These are phyloP conservation scores for Ailanthus altissimus DNA, from an alignment of 345 rosid genomes.

Conservation along the genomic window DNA sequence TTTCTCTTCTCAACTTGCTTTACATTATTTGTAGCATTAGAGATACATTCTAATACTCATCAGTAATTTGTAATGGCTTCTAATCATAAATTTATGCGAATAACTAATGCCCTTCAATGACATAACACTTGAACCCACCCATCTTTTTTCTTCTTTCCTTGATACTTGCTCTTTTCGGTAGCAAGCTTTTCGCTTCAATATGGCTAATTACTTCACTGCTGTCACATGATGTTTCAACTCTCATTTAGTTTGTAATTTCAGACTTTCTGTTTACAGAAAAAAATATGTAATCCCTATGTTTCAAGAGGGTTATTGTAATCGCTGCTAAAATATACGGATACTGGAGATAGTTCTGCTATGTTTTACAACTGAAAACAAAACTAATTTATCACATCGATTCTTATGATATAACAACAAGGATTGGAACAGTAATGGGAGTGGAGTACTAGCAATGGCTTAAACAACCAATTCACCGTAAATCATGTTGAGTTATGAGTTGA, in stretches of 20 bases:
- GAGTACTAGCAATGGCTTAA: neutral
- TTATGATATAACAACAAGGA: too few relatives aligned
- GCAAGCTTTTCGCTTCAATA: neutral
- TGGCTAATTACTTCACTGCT: neutral
- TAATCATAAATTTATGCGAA: neutral
- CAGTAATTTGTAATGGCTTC: neutral
- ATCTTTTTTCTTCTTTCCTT: too few relatives aligned
- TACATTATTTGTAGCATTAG: neutral
- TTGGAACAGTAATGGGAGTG: too few relatives aligned
- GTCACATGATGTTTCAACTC: too few relatives aligned
- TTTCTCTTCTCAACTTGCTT: neutral
- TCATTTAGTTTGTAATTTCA: neutral
- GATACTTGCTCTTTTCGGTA: neutral
- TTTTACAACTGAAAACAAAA: neutral
- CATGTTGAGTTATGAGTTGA: neutral
- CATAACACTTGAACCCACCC: too few relatives aligned
- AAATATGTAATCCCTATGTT: neutral
- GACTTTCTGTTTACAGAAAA: too few relatives aligned
- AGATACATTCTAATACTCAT: neutral
- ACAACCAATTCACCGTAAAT: neutral
- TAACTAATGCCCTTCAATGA: neutral
- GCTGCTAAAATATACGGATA: neutral
- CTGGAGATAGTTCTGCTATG: neutral
- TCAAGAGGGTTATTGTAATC: neutral
- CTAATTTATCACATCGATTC: too few relatives aligned